phyloP scores from a whole-genome alignment of 306 rosid genomes.

The Sophora flavescens region DNA sequence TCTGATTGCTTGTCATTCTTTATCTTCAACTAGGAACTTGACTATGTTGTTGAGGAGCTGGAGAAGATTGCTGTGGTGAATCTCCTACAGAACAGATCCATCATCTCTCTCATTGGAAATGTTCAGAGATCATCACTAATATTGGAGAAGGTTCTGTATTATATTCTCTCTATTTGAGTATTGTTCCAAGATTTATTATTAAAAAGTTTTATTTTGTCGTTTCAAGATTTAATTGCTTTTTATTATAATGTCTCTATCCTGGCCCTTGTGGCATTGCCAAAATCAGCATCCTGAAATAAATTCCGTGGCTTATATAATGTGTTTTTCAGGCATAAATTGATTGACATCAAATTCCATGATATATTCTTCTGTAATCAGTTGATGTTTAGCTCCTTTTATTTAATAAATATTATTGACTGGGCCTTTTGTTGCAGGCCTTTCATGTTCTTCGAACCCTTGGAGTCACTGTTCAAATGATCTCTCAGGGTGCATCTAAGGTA shows the following conservation, averaged over 20 bases:
- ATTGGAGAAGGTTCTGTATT: conserved; percentile 80
- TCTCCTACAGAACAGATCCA: conserved; percentile 90
- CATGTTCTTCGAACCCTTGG: conserved; percentile 79
- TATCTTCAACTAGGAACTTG: conserved; percentile 81
- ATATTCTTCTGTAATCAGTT: conserved; percentile 37
- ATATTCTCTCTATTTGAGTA: conserved; percentile 29
- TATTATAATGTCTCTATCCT: conserved; percentile 15
- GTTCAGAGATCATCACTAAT: conserved; percentile 90
- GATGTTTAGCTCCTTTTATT: conserved; percentile 25
- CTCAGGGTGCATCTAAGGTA: conserved; percentile 99
- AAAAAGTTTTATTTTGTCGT: not conserved
- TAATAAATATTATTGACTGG: conserved; percentile 10
- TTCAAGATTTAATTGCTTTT: conserved; percentile 31
- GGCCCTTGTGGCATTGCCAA: conserved; percentile 18
- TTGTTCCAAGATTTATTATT: conserved; percentile 11
- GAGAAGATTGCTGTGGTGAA: conserved; percentile 93
- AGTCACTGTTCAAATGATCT: conserved; percentile 97
- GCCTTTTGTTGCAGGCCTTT: conserved; percentile 70
- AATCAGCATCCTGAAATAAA: conserved; percentile 29
- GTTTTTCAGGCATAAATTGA: conserved; percentile 40
- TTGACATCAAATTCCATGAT: conserved; percentile 21
- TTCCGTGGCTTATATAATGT: conserved; percentile 28
- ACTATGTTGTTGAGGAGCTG: conserved; percentile 89
- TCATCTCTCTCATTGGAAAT: conserved; percentile 95
- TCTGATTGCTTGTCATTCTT: conserved; percentile 37